Percentiles rank a stretch among this genome's conserved stretches.
phyloP scores from a whole-genome alignment of 75 land plant species.

The Sequoiadendron giganteum region DNA sequence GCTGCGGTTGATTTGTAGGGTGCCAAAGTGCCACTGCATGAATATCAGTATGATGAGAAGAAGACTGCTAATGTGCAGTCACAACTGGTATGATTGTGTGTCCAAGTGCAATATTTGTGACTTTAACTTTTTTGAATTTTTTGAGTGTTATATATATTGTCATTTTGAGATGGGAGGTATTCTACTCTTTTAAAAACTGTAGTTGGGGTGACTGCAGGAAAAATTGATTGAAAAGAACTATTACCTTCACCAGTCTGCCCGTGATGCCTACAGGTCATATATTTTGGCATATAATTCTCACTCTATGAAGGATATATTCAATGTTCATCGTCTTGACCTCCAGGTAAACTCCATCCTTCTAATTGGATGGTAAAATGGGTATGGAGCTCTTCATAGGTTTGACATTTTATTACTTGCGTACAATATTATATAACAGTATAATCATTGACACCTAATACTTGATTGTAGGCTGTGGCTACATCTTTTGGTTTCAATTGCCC shows the following conservation, averaged over 20 bases:
- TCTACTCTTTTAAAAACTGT: neutral
- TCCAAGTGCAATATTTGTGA: neutral
- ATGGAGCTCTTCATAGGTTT: neutral
- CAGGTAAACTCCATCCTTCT: conserved; percentile 41
- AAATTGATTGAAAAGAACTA: conserved; percentile 78
- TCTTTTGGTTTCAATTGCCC: conserved; percentile 86
- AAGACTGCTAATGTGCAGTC: conserved; percentile 88
- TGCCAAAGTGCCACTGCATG: conserved; percentile 88
- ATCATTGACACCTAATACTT: neutral
- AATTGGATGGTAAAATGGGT: neutral
- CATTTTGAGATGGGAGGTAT: conserved; percentile 8
- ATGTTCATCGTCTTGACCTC: conserved; percentile 84
- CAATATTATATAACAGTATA: neutral
- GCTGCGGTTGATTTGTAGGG: conserved; percentile 32
- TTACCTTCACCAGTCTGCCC: conserved; percentile 85
- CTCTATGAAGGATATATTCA: conserved; percentile 89
- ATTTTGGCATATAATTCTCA: conserved; percentile 88
- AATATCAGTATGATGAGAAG: conserved; percentile 73
- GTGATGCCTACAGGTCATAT: conserved; percentile 89
- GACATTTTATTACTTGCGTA: neutral
- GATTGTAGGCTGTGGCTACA: conserved; percentile 68
- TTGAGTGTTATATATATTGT: neutral
- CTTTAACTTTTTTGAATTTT: neutral
- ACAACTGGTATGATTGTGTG: conserved; percentile 52
- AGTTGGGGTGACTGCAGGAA: conserved; percentile 46